Evolutionary conservation across 2,329 filamentous ascomycete genomes (phyloP).

Genomic region (Bimuria novae-zelandiae): DNA sequence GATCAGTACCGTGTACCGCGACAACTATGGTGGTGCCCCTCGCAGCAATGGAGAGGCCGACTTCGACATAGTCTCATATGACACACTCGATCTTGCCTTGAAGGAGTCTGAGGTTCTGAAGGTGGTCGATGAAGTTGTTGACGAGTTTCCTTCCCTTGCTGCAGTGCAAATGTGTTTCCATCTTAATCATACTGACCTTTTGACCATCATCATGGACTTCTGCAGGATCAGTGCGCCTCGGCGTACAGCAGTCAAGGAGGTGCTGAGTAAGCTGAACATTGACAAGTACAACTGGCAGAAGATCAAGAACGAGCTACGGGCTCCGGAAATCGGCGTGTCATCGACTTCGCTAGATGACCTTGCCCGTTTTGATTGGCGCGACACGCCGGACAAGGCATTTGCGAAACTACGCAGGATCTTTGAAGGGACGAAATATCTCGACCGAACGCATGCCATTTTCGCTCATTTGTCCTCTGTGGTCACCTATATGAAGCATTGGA

Average conservation of each 20-base stretch:
- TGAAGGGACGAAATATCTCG: slow-evolving; percentile 57
- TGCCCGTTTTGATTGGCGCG: slow-evolving; percentile 85
- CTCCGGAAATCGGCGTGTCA: slow-evolving; percentile 78
- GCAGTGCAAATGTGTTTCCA: slow-evolving; percentile 82
- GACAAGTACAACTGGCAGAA: slow-evolving; percentile 80
- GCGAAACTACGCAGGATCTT: slow-evolving; percentile 63
- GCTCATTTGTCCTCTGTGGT: slow-evolving; percentile 80
- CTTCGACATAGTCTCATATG: slow-evolving; percentile 90
- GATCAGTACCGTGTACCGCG: slow-evolving; percentile 86
- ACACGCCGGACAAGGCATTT: slow-evolving; percentile 74
- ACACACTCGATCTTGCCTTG: slow-evolving; percentile 78
- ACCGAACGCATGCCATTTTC: slow-evolving; percentile 62
- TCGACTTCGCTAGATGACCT: slow-evolving; percentile 91
- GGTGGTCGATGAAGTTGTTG: slow-evolving; percentile 87
- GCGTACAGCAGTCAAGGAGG: slow-evolving; percentile 75
- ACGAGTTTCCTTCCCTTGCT: slow-evolving; percentile 75
- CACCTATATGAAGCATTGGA: slow-evolving; percentile 75
- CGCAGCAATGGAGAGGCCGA: slow-evolving; percentile 85
- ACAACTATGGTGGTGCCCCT: slow-evolving; percentile 79
- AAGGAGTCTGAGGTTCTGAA: slow-evolving; percentile 95
- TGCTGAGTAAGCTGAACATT: slow-evolving; percentile 85
- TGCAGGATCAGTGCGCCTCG: slow-evolving; percentile 76
- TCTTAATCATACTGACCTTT: slow-evolving; percentile 82
- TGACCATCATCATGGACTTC: slow-evolving; percentile 87
- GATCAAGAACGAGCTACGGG: slow-evolving; percentile 79